Evolutionary conservation across 2,329 filamentous ascomycete species (phyloP).

Genomic region (Paraphoma sp.): DNA sequence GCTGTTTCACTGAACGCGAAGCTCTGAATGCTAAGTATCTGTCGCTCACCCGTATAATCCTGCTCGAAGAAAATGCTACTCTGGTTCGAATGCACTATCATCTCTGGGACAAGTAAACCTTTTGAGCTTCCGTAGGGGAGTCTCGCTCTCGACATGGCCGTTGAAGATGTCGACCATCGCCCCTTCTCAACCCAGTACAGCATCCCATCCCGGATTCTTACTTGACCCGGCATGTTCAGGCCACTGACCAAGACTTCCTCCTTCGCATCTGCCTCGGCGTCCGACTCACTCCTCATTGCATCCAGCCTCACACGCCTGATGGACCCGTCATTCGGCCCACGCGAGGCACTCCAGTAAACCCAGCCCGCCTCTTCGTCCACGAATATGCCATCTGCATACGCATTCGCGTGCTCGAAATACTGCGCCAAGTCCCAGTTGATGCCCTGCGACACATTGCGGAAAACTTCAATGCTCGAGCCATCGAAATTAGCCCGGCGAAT

Average conservation of each 20-base stretch:
- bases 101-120: background rate
- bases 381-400: constrained; percentile 6
- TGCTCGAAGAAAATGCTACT: constrained; percentile 13
- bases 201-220: constrained; percentile 6
- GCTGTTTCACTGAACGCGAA: constrained; percentile 8
- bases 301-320: constrained; percentile 9
- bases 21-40: constrained; percentile 12
- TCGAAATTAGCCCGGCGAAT: constrained; percentile 16
- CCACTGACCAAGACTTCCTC: constrained; percentile 11
- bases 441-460: constrained; percentile 18
- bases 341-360: constrained; percentile 18
- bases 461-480: constrained; percentile 4
- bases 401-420: constrained; percentile 3
- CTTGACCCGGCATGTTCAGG: constrained; percentile 13
- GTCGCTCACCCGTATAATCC: constrained; percentile 12
- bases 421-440: background rate
- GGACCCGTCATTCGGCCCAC: constrained; percentile 9
- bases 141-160: constrained; percentile 4
- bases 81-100: constrained; percentile 12
- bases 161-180: constrained; percentile 11
- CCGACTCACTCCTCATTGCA: background rate
- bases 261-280: background rate
- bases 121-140: background rate
- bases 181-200: constrained; percentile 15
- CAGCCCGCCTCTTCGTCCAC: constrained; percentile 17